Conservation (phyloP, 768 basidiomycete genomes). For the Suillus tomentosus region DNA sequence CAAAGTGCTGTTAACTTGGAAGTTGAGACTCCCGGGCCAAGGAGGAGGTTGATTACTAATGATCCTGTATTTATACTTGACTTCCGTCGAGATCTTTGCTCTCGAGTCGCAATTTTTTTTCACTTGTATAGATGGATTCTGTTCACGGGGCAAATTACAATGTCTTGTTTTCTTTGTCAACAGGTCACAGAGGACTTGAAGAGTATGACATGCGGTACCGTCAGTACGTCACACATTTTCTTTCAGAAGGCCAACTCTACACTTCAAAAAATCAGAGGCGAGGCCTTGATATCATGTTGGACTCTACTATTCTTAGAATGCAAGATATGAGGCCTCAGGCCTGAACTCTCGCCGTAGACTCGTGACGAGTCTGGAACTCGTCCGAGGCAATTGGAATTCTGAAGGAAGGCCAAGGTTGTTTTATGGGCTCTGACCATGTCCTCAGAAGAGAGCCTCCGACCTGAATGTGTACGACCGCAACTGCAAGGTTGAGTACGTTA, state of each 20-base stretch:
- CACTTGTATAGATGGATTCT: neutral
- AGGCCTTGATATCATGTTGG: neutral
- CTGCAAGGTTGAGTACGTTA: conserved; percentile 72
- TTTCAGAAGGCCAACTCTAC: neutral
- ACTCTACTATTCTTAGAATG: neutral
- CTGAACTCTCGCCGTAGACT: too few species aligned
- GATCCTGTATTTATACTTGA: too few species aligned
- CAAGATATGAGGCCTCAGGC: neutral
- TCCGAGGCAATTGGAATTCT: neutral
- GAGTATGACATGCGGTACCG: neutral
- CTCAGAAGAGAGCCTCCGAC: conserved; percentile 7
- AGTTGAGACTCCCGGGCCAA: neutral
- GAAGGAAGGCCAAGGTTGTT: neutral
- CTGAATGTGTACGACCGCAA: conserved; percentile 35
- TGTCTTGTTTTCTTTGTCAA: neutral
- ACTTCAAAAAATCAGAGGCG: neutral
- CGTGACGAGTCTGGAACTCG: too few species aligned
- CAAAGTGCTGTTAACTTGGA: too few species aligned
- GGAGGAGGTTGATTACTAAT: neutral
- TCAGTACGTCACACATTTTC: neutral
- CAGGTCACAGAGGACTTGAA: neutral
- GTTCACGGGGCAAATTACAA: neutral
- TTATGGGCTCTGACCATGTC: neutral
- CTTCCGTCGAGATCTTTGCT: too few species aligned
- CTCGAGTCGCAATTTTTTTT: too few species aligned